Evolutionary conservation across 495 filamentous ascomycete species (phyloP).

Genomic region (Peziza echinospora): DNA sequence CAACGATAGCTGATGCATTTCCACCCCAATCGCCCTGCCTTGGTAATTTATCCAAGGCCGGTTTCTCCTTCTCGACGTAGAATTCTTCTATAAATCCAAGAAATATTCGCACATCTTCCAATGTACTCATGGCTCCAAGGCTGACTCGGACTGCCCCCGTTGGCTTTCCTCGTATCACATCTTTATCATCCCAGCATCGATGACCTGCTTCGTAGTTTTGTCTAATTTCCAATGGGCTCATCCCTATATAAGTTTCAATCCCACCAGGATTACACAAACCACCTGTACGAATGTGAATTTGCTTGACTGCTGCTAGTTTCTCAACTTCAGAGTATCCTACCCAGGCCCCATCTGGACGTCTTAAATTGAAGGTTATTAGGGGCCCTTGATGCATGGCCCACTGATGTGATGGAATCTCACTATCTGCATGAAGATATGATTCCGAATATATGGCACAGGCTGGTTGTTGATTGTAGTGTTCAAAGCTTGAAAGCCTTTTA

Average conservation of each 20-base stretch:
- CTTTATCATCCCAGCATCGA: constrained; percentile 57
- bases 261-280: constrained; percentile 85
- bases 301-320: constrained; percentile 52
- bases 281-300: constrained; percentile 65
- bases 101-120: constrained; percentile 50
- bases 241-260: constrained; percentile 41
- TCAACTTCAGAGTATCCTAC: constrained; percentile 66
- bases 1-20: constrained; percentile 21
- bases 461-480: constrained; percentile 42
- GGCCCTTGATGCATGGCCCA: constrained; percentile 38
- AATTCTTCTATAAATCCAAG: constrained; percentile 55
- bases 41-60: constrained; percentile 4
- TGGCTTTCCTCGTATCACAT: constrained; percentile 60
- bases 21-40: constrained; percentile 1
- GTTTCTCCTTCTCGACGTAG: constrained; percentile 34
- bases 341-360: constrained; percentile 44
- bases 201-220: constrained; percentile 61
- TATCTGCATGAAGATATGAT: constrained; percentile 22
- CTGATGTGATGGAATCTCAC: constrained; percentile 10
- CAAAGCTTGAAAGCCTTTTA: constrained; percentile 33
- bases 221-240: constrained; percentile 58
- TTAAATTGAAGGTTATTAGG: constrained; percentile 64
- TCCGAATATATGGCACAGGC: constrained; percentile 47
- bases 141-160: constrained; percentile 73
- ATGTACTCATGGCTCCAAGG: constrained; percentile 69